phyloP scores from a whole-genome alignment of 2,329 filamentous ascomycete genomes.

The Fonsecaea pedrosoi region DNA sequence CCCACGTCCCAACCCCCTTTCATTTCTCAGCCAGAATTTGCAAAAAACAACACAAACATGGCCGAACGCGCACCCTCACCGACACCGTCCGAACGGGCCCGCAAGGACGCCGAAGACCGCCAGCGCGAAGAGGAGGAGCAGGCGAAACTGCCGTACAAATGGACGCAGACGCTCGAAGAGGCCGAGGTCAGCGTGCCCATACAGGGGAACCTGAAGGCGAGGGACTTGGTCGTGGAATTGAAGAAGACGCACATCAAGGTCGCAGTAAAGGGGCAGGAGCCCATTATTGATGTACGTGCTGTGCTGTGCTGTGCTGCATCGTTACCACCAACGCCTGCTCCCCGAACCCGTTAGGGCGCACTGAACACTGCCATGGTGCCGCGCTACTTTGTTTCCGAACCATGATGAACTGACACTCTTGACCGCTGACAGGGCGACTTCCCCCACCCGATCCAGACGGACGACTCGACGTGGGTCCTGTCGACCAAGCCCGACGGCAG shows the following conservation, averaged over 20 bases:
- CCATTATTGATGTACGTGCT: conserved; percentile 75
- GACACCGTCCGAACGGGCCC: conserved; percentile 61
- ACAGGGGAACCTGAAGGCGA: conserved; percentile 81
- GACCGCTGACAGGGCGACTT: conserved; percentile 73
- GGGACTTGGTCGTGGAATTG: conserved; percentile 82
- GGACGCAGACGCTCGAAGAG: conserved; percentile 91
- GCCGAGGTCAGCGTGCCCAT: conserved; percentile 80
- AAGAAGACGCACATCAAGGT: conserved; percentile 79
- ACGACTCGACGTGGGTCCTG: conserved; percentile 96
- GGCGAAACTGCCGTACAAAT: conserved; percentile 91
- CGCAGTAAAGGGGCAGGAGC: conserved; percentile 84
- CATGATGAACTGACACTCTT: conserved; percentile 5
- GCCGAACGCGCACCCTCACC: conserved; percentile 48
- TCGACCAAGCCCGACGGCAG: conserved; percentile 65
- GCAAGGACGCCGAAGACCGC: conserved; percentile 63
- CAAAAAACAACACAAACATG: conserved; percentile 2
- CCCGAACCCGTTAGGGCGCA: too few relatives aligned
- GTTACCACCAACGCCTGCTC: neutral
- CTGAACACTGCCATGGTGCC: too few relatives aligned
- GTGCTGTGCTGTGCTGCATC: neutral
- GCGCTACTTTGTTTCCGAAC: too few relatives aligned
- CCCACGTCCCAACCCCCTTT: neutral
- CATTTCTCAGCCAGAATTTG: neutral
- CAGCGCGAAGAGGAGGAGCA: conserved; percentile 86
- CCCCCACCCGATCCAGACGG: conserved; percentile 76